These are phyloP conservation scores for Sporobolomyces pararoseus DNA, from an alignment of 768 basidiomycete species.

Conservation along the genomic window DNA sequence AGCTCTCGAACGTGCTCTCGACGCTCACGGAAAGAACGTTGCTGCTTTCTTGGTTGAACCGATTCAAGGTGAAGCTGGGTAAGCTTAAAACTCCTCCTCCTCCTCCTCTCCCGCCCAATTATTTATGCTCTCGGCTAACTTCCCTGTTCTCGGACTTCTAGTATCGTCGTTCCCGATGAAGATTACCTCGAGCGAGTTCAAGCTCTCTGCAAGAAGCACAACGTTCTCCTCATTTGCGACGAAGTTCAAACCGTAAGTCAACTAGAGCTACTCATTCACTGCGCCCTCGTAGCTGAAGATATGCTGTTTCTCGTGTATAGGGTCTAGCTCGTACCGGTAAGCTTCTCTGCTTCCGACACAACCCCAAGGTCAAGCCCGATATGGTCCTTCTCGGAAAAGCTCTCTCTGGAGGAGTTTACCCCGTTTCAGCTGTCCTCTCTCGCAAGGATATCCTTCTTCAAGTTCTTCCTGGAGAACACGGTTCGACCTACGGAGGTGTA, in stretches of 20 bases:
- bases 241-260: slow-evolving; percentile 87
- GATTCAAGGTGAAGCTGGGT: slow-evolving; percentile 99
- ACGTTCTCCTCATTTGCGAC: slow-evolving; percentile 89
- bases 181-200: slow-evolving; percentile 78
- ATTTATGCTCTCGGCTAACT: too few species aligned
- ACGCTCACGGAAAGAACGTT: slow-evolving; percentile 71
- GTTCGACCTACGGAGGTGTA: slow-evolving; percentile 86
- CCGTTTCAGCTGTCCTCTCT: slow-evolving; percentile 90
- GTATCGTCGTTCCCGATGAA: slow-evolving; percentile 83
- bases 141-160: too few species aligned
- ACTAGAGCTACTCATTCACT: too few species aligned
- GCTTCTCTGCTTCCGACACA: slow-evolving; percentile 83
- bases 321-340: slow-evolving; percentile 90
- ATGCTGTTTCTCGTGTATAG: slow-evolving; percentile 49
- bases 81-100: slow-evolving; percentile 47
- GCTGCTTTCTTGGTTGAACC: slow-evolving; percentile 96
- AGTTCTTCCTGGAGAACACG: slow-evolving; percentile 92
- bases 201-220: slow-evolving; percentile 82
- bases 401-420: slow-evolving; percentile 93
- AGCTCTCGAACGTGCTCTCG: slow-evolving; percentile 76
- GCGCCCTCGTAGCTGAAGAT: neutral
- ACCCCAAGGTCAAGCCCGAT: slow-evolving; percentile 74
- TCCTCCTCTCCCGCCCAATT: neutral
- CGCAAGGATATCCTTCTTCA: slow-evolving; percentile 89
- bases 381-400: slow-evolving; percentile 93